These are phyloP conservation scores for Sclerotinia subarctica DNA, from an alignment of 2,329 filamentous ascomycete genomes.

Conservation along the genomic window DNA sequence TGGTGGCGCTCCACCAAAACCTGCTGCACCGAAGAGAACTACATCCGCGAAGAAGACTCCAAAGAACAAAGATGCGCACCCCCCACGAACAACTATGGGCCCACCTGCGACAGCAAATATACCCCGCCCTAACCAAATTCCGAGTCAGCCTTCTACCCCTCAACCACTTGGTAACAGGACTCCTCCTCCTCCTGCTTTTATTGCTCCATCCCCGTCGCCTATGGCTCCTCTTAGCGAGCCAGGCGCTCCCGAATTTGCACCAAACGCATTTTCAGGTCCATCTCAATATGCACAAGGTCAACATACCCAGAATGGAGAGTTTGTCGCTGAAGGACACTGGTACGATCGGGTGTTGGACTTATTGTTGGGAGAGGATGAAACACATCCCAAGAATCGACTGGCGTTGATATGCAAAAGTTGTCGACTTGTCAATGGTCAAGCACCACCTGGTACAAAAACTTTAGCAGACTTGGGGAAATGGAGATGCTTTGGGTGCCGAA, in stretches of 20 bases:
- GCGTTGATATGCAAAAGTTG: constrained; percentile 81
- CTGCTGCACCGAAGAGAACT: constrained; percentile 29
- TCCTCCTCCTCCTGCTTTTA: constrained; percentile 10
- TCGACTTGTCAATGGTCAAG: constrained; percentile 90
- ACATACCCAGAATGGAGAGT: constrained; percentile 31
- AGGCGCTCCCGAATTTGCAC: constrained; percentile 63
- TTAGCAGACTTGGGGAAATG: constrained; percentile 80
- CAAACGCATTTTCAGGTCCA: constrained; percentile 59
- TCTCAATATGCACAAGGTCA: constrained; percentile 35
- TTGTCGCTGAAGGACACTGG: constrained; percentile 59
- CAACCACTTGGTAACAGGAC: constrained; percentile 23
- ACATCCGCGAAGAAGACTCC: constrained; percentile 32
- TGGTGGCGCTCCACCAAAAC: constrained; percentile 51
- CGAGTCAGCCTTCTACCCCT: constrained; percentile 32
- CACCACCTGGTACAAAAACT: constrained; percentile 77
- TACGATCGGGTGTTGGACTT: constrained; percentile 93
- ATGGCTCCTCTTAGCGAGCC: constrained; percentile 27
- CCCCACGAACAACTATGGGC: constrained; percentile 47
- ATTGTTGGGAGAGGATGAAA: constrained; percentile 92
- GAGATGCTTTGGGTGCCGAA: constrained; percentile 83
- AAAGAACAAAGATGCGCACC: constrained; percentile 27
- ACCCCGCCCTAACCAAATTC: constrained; percentile 41
- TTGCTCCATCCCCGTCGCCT: constrained; percentile 25
- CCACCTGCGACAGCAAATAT: constrained; percentile 65
- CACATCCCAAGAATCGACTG: constrained; percentile 83